Evolutionary conservation across 2,329 filamentous ascomycete species (phyloP).

Genomic region (Ceratocystis papillata): DNA sequence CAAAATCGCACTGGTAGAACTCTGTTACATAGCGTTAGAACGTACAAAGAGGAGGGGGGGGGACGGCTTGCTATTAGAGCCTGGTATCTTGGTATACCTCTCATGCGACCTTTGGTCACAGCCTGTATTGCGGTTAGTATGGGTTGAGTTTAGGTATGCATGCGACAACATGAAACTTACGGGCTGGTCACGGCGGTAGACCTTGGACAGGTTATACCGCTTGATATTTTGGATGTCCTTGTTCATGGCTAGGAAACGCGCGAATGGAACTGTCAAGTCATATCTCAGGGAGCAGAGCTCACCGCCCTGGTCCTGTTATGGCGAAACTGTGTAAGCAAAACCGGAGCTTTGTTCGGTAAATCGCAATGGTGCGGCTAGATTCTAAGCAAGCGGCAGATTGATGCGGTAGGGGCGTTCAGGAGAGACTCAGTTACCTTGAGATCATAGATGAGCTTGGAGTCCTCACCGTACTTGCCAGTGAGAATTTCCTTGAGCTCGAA

Average conservation of each 20-base stretch:
- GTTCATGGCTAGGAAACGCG: constrained; percentile 89
- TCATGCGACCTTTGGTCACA: constrained; percentile 83
- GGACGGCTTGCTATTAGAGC: background rate
- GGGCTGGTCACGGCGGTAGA: constrained; percentile 42
- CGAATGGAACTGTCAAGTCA: constrained; percentile 81
- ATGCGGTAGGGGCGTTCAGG: background rate
- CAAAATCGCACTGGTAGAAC: constrained; percentile 96
- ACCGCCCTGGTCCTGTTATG: constrained; percentile 68
- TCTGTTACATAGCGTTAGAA: constrained; percentile 38
- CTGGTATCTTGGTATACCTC: constrained; percentile 31
- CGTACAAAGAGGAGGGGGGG: no score
- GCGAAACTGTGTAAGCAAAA: constrained; percentile 7
- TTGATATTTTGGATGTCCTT: constrained; percentile 72
- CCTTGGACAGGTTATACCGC: constrained; percentile 90
- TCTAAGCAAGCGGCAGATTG: background rate
- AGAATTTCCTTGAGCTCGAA: constrained; percentile 83
- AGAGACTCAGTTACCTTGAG: constrained; percentile 24
- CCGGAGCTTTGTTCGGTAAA: constrained; percentile 26
- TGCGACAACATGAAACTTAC: constrained; percentile 23
- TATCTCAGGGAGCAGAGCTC: constrained; percentile 67
- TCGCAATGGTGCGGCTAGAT: background rate
- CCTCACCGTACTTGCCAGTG: constrained; percentile 82
- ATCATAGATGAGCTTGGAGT: constrained; percentile 86
- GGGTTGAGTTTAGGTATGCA: background rate
- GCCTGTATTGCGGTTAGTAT: constrained; percentile 45